Base-by-base conservation (phyloP, 1,139 yeast species). In the Kurtzmaniella quercitrusa region DNA sequence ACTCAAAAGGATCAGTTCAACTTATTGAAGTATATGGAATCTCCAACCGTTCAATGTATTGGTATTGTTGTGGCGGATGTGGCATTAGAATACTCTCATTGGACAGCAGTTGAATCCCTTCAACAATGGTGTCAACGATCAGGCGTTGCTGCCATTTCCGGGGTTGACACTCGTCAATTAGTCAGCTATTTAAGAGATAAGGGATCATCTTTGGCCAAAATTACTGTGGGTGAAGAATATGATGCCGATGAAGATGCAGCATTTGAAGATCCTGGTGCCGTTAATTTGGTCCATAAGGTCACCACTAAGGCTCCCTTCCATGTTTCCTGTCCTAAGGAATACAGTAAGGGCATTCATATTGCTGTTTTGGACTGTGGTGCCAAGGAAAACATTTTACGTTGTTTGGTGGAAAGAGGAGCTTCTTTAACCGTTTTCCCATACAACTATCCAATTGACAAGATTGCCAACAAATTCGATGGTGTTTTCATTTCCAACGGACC, bases 321-420 rank as follows among this genome's bases (percentile, higher is more conserved):
- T 58, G 77, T 93, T 41, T 70, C 83, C 27, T 80, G 88, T 47
- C 82, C 89, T 36, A 75, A 81, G 37, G 72, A 77, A 44, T 68
- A 73, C 55, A 71, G 77, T 48, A 78, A 79, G 56, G 69, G 70
- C 44, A 73, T 80, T 56, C 96, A 91, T 62, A 82, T 93, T 52
- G 97, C 98, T 10, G 91, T 93, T 38, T 76, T 93, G 51, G 98
- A 93, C 66, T 93, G 98, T 68, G 98, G 98, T 60, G 98, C 94
- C 54, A 93, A 93, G 75, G 98, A 93, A 66, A 93, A 93, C 67
- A 93, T 93, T 53, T 76, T 93, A 62, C 82, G 98, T 68, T 89
- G 96, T 52, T 77, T 93, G 46, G 98, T 87, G 29, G 78, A 88
- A 54, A 85, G 98, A 68, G 98, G 98, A 50, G 97, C 97, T 33